Base-by-base conservation (phyloP, 2,329 filamentous ascomycete species). In the Amylocarpus encephaloides region DNA sequence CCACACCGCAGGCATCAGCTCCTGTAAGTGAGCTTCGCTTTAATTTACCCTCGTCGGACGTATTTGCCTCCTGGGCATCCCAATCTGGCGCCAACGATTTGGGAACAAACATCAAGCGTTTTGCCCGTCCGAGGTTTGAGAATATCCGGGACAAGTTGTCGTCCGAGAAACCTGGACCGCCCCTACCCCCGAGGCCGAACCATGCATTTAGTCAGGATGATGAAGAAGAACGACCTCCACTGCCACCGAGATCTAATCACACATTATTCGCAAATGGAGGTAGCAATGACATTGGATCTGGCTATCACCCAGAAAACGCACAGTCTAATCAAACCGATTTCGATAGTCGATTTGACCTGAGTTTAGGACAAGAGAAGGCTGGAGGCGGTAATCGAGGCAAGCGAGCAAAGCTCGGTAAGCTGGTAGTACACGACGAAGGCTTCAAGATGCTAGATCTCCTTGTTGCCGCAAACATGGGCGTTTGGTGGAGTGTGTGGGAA, bases 371-470 rank as follows among this genome's bases (percentile, higher is more conserved):
- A 56, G 92, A 97, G 67, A 80, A 79, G 49, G 91, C 91, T 0
- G 92, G 92, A 1, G 92, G 92, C 18, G 92, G 92, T 0, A 85
- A 87, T 63, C 78, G 85, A 40, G 92, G 92, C 0, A 90, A 88
- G 66, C 81, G 88, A 62, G 91, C 89, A 3, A 98, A 98, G 71
- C 72, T 98, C 60, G 93, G 92, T 0, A 98, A 97, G 69, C 72
- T 98, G 46, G 89, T 97, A 46, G 78, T 98, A 34, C 81, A 90
- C 60, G 83, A 92, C 49, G 91, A 95, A 62, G 93, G 93, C 0
- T 71, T 95, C 57, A 95, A 95, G 73, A 97, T 98, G 92, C 69
- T 97, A 62, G 93, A 98, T 73, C 68, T 98, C 51, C 74, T 95
- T 0, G 88, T 98, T 16, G 88, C 92, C 3, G 86, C 90, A 10